phyloP scores from a whole-genome alignment of 1,139 yeast species.

The Yueomyces sp. region DNA sequence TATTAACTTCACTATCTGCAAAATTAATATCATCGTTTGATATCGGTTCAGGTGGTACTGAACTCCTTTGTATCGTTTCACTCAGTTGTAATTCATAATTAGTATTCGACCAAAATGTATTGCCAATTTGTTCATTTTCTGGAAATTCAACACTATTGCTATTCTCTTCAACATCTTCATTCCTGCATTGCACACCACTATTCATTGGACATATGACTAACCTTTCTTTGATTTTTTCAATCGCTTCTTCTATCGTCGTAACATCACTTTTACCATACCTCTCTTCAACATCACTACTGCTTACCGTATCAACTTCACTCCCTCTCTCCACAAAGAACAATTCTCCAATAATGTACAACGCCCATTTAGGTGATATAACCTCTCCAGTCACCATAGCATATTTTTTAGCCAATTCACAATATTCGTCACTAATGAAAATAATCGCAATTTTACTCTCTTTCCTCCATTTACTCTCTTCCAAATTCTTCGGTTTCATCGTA shows the following conservation, averaged over 20 bases:
- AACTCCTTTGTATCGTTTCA: no score
- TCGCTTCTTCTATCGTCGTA: slow-evolving; percentile 1
- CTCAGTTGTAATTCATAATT: no score
- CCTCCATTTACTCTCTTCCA: slow-evolving; percentile 44
- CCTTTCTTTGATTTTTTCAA: slow-evolving; percentile 6
- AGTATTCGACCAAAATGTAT: no score
- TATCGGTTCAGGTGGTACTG: no score
- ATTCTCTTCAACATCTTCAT: no score
- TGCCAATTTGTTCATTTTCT: no score
- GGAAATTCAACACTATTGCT: no score
- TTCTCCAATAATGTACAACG: slow-evolving; percentile 67
- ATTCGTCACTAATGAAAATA: slow-evolving; percentile 48
- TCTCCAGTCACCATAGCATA: slow-evolving; percentile 98
- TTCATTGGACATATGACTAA: not conserved
- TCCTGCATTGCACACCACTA: no score
- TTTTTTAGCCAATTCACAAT: slow-evolving; percentile 52
- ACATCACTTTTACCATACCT: not conserved
- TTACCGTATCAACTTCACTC: slow-evolving; percentile 3
- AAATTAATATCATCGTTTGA: no score
- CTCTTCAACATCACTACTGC: not conserved
- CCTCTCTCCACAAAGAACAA: slow-evolving; percentile 26
- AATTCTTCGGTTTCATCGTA: slow-evolving; percentile 54
- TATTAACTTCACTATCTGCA: no score
- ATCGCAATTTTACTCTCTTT: slow-evolving; percentile 61
- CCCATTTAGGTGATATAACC: slow-evolving; percentile 80